Evolutionary conservation across 78 protist genomes (phyloP), one percentile per base, ranked within the genome.

Genomic region (Pelomyxa schiedti): DNA sequence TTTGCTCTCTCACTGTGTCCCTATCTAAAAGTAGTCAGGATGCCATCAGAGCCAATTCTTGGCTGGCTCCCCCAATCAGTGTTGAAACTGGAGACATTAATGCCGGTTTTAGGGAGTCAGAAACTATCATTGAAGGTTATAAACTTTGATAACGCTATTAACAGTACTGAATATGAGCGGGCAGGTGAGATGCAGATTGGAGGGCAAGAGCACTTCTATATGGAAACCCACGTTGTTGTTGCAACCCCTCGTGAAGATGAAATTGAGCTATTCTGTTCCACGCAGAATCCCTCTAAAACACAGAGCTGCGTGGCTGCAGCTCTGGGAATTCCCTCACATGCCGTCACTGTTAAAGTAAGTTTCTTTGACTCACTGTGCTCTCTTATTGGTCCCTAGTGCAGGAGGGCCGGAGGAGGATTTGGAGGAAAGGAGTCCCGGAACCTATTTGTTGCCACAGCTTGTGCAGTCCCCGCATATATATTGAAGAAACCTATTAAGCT

Each of bases 321-420:
- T 3, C 83, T 93, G 5, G 96, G 94, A 41, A 71, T 93, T 35
- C 74, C 89, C 43, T 68, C 42, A 29, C 66, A 73, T 70, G 68
- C 69, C 35, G 92, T 96, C 0, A 75, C 53, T 2, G 73, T 40
- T 52, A 39, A 63, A 35, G 53, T 75, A 28, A 74, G 72, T n/a
- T n/a, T n/a, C n/a, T n/a, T n/a, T n/a, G n/a, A n/a, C n/a, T n/a
- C n/a, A n/a, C n/a, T n/a, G n/a, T n/a, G n/a, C n/a, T n/a, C n/a
- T n/a, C n/a, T n/a, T n/a, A n/a, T n/a, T n/a, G n/a, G n/a, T n/a
- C n/a, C n/a, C n/a, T n/a, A n/a, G n/a, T n/a, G n/a, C n/a, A n/a
- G n/a, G 74, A 86, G 98, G 39, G 41, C 87, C 40, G 99, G 99
- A 47, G 99, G 99, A n/a, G 99, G 98, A 35, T 97, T 93, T 74